These are phyloP conservation scores for Backusella circina DNA, from an alignment of 192 early-diverging fungal genomes.

Conservation along the genomic window DNA sequence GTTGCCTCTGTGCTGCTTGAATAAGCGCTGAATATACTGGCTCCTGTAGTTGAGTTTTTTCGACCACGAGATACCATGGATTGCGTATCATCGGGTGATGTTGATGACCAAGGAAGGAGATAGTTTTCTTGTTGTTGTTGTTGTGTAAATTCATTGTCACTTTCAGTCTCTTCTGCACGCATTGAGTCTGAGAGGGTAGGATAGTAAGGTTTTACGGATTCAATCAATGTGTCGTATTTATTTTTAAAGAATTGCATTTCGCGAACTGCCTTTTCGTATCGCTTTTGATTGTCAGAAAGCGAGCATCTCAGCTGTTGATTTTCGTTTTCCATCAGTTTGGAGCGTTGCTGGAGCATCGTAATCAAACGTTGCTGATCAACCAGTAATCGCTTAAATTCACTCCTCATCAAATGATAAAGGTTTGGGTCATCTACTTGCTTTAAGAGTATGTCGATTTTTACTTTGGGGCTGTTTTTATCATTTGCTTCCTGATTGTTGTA, in stretches of 20 bases:
- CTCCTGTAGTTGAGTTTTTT: background rate
- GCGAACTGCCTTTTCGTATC: conserved; percentile 32
- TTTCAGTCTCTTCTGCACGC: background rate
- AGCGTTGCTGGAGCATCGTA: conserved; percentile 8
- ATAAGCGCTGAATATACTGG: background rate
- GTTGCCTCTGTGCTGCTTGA: background rate
- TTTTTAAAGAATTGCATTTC: conserved; percentile 34
- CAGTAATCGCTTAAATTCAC: conserved; percentile 12
- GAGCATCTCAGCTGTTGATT: background rate
- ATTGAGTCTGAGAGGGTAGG: background rate
- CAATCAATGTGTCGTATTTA: conserved; percentile 21
- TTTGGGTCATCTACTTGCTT: background rate
- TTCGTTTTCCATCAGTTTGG: conserved; percentile 4
- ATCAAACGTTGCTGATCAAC: conserved; percentile 13
- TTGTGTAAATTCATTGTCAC: background rate
- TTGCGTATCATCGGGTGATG: background rate
- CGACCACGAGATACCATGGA: background rate
- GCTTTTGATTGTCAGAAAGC: background rate
- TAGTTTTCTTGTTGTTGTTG: conserved; percentile 2
- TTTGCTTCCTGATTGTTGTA: background rate
- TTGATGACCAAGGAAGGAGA: background rate
- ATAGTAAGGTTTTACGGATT: background rate
- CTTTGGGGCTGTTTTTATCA: background rate
- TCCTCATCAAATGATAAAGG: background rate
- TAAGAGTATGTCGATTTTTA: background rate